Conservation (phyloP, 192 early-diverging fungal genomes). For the Funneliformis geosporum region DNA sequence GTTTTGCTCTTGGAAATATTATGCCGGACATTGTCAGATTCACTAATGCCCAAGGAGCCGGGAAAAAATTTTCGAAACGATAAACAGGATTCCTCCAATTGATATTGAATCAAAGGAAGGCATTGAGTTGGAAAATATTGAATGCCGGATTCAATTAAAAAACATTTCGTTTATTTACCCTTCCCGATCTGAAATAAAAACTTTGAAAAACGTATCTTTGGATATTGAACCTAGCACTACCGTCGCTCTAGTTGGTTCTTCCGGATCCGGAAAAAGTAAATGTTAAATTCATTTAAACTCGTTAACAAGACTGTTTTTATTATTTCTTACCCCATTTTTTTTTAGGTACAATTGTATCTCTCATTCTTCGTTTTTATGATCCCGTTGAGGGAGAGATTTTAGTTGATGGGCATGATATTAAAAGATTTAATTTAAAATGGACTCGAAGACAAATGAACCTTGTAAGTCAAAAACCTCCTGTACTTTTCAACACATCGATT, state of each 20-base stretch:
- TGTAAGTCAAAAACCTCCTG: constrained; percentile 66
- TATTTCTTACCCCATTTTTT: background rate
- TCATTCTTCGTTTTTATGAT: constrained; percentile 48
- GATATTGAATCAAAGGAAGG: constrained; percentile 62
- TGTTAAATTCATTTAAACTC: background rate
- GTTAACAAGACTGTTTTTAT: background rate
- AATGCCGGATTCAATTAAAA: constrained; percentile 44
- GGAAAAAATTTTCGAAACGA: constrained; percentile 74
- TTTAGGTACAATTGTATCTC: constrained; percentile 37
- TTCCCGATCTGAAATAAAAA: constrained; percentile 52
- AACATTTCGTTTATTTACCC: constrained; percentile 68
- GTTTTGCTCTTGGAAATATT: constrained; percentile 69
- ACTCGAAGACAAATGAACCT: constrained; percentile 72
- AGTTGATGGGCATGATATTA: constrained; percentile 1
- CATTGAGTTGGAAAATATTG: constrained; percentile 35
- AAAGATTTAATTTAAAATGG: constrained; percentile 48
- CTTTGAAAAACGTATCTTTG: constrained; percentile 58
- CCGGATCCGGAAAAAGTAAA: constrained; percentile 76
- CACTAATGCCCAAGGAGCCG: constrained; percentile 79
- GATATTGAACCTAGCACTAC: constrained; percentile 61
- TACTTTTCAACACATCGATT: constrained; percentile 60
- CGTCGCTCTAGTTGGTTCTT: constrained; percentile 80
- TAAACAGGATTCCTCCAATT: constrained; percentile 81
- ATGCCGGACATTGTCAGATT: constrained; percentile 66
- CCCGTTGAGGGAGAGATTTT: constrained; percentile 43